Evolutionary conservation across 768 basidiomycete species (phyloP), one percentile per base, ranked within the genome.

Genomic region (Suillus subluteus): DNA sequence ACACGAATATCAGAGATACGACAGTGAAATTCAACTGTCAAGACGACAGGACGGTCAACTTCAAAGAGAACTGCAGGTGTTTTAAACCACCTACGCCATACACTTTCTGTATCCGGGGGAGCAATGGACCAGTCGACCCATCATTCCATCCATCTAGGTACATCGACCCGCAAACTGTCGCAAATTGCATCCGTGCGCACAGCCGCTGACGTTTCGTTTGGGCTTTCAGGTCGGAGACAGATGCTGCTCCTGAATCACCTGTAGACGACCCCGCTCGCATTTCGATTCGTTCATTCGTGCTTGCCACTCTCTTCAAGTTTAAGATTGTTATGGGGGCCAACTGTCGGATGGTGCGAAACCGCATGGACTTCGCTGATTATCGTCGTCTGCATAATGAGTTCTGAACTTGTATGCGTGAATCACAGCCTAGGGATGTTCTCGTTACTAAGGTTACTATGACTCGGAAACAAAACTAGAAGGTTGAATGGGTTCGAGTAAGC

Each of bases 61-160:
- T 43, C 8, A 30, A 26, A 32, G 12, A 44, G 13, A 4, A 35
- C 6, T n/a, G 46, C 0, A 16, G 40, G 48, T 18, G 13, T 37
- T 35, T 35, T 13, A 37, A 18, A 41, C 7, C 6, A 59, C 77
- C 23, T 69, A 84, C 85, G 70, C 80, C 79, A 72, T 85, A 86
- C 73, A 85, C 83, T 8, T 76, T 74, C 73, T 91, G 91, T 58
- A 95, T 88, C 15, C 87, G 82, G 1, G 91, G 92, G 6, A 95
- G 76, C 23, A 95, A 76, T 1, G 93, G 91, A 2, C 93, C 93
- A 16, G 86, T 86, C 0, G 88, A 84, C 15, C 88, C 89, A 74
- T 93, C 92, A 71, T 90, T 92, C 91, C 91, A 94, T 18, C 93
- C 93, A 18, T 83, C 83, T 4, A 91, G 76, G 66, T 89, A 88